Conservation (phyloP, 495 filamentous ascomycete species). For the Trichoderma orchidacearum region DNA sequence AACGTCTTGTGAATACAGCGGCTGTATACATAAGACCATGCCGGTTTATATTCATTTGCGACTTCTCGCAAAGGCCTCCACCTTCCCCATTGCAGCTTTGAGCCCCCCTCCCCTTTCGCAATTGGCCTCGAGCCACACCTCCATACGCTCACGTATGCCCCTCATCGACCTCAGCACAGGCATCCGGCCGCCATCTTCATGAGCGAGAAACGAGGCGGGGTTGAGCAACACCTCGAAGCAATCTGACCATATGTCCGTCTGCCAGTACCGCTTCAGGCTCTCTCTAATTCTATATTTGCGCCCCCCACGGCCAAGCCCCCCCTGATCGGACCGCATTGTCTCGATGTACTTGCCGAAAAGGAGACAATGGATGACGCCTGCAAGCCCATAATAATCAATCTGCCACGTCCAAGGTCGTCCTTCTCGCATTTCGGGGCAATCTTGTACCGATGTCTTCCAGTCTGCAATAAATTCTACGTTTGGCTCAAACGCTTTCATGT, state of each 20-base stretch:
- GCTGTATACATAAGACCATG: too few relatives aligned
- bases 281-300: constrained; percentile 57
- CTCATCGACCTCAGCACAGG: constrained; percentile 57
- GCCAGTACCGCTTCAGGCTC: constrained; percentile 84
- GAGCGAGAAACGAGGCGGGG: constrained; percentile 46
- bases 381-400: constrained; percentile 86
- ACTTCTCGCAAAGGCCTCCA: constrained; percentile 40
- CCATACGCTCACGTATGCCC: constrained; percentile 61
- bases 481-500: constrained; percentile 70
- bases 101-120: constrained; percentile 71
- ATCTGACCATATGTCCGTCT: constrained; percentile 74
- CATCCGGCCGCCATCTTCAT: constrained; percentile 44
- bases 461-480: constrained; percentile 85
- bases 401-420: constrained; percentile 90
- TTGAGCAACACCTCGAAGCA: constrained; percentile 83
- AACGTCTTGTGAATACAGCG: too few relatives aligned
- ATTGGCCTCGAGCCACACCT: constrained; percentile 66
- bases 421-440: constrained; percentile 92
- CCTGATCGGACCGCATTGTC: constrained; percentile 42
- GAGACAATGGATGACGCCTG: constrained; percentile 70
- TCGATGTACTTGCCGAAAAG: constrained; percentile 94
- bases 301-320: constrained; percentile 29
- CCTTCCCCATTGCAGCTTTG: constrained; percentile 53
- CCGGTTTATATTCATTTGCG: neutral
- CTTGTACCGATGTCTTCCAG: constrained; percentile 71